Conservation (phyloP, 1,139 yeast species). For the Saccharomyces hybrid region DNA sequence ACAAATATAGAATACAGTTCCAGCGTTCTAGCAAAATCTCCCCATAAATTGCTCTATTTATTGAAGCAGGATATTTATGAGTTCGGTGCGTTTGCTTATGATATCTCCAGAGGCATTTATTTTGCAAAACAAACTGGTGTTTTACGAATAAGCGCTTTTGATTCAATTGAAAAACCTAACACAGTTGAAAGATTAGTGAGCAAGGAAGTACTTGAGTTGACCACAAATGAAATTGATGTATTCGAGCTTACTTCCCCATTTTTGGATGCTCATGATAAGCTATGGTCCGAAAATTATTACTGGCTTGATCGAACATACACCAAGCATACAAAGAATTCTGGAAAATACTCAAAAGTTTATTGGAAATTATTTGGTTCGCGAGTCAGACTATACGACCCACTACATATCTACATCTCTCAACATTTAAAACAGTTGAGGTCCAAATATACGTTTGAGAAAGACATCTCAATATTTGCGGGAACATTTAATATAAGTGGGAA, state of each 20-base stretch:
- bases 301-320: slow-evolving; percentile 39
- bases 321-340: slow-evolving; percentile 28
- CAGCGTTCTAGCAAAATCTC: slow-evolving; percentile 33
- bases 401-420: slow-evolving; percentile 55
- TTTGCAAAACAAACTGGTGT: slow-evolving; percentile 65
- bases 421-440: slow-evolving; percentile 43
- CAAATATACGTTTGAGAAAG: slow-evolving; percentile 46
- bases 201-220: slow-evolving; percentile 53
- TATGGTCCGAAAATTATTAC: slow-evolving; percentile 58
- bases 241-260: slow-evolving; percentile 37
- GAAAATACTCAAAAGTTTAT: slow-evolving; percentile 27
- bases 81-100: slow-evolving; percentile 61
- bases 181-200: slow-evolving; percentile 51
- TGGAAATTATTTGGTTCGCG: slow-evolving; percentile 28
- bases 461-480: slow-evolving; percentile 51
- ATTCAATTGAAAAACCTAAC: slow-evolving; percentile 56
- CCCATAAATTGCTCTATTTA: slow-evolving; percentile 34
- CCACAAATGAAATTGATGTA: slow-evolving; percentile 46
- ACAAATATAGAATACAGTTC: slow-evolving; percentile 34
- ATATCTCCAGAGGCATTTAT: slow-evolving; percentile 40
- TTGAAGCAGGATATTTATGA: slow-evolving; percentile 46
- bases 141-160: slow-evolving; percentile 57
- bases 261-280: slow-evolving; percentile 43
- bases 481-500: slow-evolving; percentile 69
- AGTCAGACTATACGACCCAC: slow-evolving; percentile 54